A percentile compares a stretch with the other conserved stretches of the same genome.
phyloP scores from a whole-genome alignment of 306 rosid genomes.

The Sesbania bispinosa region DNA sequence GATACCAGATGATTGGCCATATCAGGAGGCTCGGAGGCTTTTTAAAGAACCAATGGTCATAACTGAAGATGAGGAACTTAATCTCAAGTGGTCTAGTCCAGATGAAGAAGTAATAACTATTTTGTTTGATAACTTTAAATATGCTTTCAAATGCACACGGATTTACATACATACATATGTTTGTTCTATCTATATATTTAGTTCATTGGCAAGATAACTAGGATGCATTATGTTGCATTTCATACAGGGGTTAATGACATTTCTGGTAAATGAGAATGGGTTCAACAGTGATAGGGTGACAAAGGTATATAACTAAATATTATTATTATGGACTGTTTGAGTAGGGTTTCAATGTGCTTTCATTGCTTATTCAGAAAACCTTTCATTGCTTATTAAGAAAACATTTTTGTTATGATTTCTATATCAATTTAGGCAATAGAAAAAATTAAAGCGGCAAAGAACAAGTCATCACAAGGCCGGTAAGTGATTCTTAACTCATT shows the following conservation, averaged over 20 bases:
- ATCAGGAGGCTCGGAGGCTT: conserved; percentile 81
- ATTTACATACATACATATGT: not conserved
- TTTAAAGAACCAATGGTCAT: conserved; percentile 77
- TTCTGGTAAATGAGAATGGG: conserved; percentile 93
- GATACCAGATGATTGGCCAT: conserved; percentile 89
- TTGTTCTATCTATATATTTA: conserved; percentile 8
- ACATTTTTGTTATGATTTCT: conserved; percentile 24
- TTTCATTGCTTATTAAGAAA: conserved; percentile 20
- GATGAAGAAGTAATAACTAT: conserved; percentile 73
- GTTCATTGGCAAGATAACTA: conserved; percentile 25
- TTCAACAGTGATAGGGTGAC: conserved; percentile 87
- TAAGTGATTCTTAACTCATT: conserved; percentile 33
- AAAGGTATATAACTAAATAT: conserved; percentile 49
- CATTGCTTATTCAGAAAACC: conserved; percentile 18
- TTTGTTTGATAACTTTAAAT: conserved; percentile 26
- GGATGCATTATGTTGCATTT: conserved; percentile 24
- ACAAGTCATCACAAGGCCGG: conserved; percentile 96
- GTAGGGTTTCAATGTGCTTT: conserved; percentile 17
- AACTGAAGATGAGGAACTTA: conserved; percentile 63
- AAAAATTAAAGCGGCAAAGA: conserved; percentile 94
- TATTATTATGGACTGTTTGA: not conserved
- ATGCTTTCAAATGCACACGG: conserved; percentile 9
- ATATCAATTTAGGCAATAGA: conserved; percentile 68
- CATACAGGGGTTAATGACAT: conserved; percentile 68
- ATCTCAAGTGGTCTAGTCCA: conserved; percentile 89